phyloP scores from a whole-genome alignment of 768 basidiomycete species.

The Polyporus arcularius region DNA sequence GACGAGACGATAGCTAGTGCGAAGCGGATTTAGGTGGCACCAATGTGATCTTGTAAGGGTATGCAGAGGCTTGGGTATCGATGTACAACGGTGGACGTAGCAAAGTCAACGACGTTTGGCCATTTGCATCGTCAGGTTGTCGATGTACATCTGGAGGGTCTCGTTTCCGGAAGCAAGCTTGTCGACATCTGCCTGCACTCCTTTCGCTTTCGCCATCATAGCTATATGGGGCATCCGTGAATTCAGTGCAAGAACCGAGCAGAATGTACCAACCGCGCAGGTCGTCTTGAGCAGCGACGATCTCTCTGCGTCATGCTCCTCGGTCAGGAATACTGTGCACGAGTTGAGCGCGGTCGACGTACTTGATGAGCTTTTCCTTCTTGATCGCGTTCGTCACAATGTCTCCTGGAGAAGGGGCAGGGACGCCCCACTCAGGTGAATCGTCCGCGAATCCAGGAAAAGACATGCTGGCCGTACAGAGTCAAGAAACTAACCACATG shows the following conservation, averaged over 20 bases:
- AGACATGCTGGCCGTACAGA: slow-evolving; percentile 12
- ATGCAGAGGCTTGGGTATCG: background rate
- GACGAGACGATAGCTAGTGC: no score
- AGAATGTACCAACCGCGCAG: slow-evolving; percentile 55
- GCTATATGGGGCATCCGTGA: slow-evolving; percentile 40
- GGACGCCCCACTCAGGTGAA: slow-evolving; percentile 23
- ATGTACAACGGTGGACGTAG: background rate
- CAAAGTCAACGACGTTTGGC: slow-evolving; percentile 64
- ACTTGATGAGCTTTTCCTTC: slow-evolving; percentile 83
- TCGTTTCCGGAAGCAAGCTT: slow-evolving; percentile 79
- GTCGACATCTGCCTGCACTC: slow-evolving; percentile 77
- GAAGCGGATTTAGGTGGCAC: background rate
- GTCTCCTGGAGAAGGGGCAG: slow-evolving; percentile 43
- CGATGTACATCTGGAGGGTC: slow-evolving; percentile 86
- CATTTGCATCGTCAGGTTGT: slow-evolving; percentile 87
- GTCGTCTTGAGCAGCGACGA: slow-evolving; percentile 73
- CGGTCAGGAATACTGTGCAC: background rate
- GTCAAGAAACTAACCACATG: background rate
- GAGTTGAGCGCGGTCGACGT: slow-evolving; percentile 27
- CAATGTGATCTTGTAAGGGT: background rate
- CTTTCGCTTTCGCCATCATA: slow-evolving; percentile 64
- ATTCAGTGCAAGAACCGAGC: background rate
- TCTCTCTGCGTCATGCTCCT: slow-evolving; percentile 53
- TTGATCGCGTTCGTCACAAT: slow-evolving; percentile 73
- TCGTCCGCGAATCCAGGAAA: slow-evolving; percentile 23